Evolutionary conservation across 202 grass and related monocot species (phyloP).

Genomic region (Setaria viridis): DNA sequence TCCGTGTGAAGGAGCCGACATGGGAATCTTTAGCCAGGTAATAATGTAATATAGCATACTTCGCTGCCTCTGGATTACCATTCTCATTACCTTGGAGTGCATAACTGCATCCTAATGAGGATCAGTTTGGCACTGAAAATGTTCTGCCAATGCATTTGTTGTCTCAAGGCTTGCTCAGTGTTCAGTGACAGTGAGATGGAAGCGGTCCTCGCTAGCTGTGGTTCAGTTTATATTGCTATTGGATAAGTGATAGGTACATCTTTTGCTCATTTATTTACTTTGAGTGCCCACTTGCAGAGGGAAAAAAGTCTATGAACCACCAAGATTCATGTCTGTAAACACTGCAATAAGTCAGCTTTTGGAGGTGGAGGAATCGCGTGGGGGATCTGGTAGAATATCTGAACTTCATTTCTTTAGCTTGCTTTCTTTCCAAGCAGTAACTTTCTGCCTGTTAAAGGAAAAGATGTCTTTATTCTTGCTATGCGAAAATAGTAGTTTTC

Average conservation of each 20-base stretch:
- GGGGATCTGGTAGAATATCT: conserved; percentile 62
- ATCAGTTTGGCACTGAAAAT: conserved; percentile 13
- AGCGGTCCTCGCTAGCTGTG: not conserved
- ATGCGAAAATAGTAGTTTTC: not conserved
- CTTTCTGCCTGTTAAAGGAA: not conserved
- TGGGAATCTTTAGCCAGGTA: conserved; percentile 96
- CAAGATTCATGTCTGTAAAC: conserved; percentile 90
- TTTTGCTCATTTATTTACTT: conserved; percentile 39
- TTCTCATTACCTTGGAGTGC: conserved; percentile 6
- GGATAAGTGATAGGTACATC: not conserved
- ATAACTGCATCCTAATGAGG: not conserved
- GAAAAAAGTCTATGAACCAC: conserved; percentile 90
- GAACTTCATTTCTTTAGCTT: not conserved
- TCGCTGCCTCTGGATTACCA: not conserved
- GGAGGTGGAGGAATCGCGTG: conserved; percentile 65
- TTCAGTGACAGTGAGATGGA: not conserved
- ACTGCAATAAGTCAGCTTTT: conserved; percentile 93
- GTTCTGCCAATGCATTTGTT: not conserved
- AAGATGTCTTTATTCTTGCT: not conserved
- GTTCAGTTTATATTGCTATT: not conserved
- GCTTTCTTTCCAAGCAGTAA: not conserved
- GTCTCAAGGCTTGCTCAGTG: not conserved
- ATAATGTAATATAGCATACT: conserved; percentile 51
- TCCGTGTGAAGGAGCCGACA: conserved; percentile 93
- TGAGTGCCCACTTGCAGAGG: conserved; percentile 63